These are phyloP conservation scores for Metrosideros polymorpha DNA, from an alignment of 441 rosid genomes.

Conservation along the genomic window DNA sequence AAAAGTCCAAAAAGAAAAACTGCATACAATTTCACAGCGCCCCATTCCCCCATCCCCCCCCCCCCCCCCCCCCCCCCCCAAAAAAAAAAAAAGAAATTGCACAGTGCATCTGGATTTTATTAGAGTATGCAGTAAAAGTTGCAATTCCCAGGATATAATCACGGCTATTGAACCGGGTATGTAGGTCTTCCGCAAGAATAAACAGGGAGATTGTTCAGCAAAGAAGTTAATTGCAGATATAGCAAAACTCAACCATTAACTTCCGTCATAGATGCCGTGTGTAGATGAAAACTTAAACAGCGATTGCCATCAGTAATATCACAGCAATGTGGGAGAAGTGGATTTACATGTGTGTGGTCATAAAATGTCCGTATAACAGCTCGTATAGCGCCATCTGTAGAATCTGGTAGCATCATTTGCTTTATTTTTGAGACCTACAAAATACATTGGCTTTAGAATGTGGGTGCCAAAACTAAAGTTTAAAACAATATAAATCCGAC, in stretches of 20 bases:
- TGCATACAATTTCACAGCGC: neutral
- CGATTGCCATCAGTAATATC: neutral
- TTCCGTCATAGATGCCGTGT: neutral
- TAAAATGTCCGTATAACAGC: constrained; percentile 82
- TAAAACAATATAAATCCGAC: constrained; percentile 1
- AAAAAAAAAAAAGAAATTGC: neutral
- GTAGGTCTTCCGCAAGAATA: neutral
- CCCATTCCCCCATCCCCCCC: too few relatives aligned
- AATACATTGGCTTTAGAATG: neutral
- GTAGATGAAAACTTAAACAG: neutral
- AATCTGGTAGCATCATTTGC: constrained; percentile 66
- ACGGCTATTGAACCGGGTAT: neutral
- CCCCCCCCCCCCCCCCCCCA: too few relatives aligned
- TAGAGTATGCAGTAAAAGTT: neutral
- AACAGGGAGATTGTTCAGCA: neutral
- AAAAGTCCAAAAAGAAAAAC: neutral
- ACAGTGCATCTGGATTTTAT: neutral
- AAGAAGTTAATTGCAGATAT: neutral
- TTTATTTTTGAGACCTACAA: constrained; percentile 66
- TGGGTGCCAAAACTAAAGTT: neutral
- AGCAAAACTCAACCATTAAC: neutral
- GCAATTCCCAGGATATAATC: neutral
- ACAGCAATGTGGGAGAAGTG: neutral
- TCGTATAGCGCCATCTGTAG: constrained; percentile 55
- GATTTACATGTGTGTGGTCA: constrained; percentile 61